A percentile compares a stretch with the other conserved stretches of the same genome.
These are phyloP conservation scores for Triticum timopheevii DNA, from an alignment of 176 grass and related monocot genomes.

Conservation along the genomic window DNA sequence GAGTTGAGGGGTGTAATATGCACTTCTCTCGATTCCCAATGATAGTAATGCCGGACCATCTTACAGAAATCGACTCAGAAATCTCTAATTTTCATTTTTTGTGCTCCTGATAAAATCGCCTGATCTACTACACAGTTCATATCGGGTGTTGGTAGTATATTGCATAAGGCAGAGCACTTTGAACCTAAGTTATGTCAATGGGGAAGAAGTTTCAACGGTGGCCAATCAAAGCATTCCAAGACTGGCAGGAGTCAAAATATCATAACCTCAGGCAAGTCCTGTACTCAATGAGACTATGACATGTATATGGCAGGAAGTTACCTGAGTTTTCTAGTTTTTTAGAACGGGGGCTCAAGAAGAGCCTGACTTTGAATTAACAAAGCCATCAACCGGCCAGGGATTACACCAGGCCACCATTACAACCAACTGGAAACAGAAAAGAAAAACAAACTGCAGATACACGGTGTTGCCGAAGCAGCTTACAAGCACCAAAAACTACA, in stretches of 20 bases:
- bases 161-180: background rate
- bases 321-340: background rate
- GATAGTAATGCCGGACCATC: background rate
- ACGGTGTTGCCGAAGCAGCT: too few species aligned
- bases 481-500: too few species aligned
- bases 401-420: too few species aligned
- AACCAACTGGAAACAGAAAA: too few species aligned
- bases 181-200: background rate
- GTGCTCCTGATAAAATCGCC: background rate
- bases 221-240: background rate
- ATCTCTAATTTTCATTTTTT: background rate
- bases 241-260: too few species aligned
- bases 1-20: too few species aligned
- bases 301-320: background rate
- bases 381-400: too few species aligned
- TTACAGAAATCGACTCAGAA: background rate
- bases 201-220: background rate
- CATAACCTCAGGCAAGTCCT: background rate
- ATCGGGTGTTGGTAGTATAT: background rate
- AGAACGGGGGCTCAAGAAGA: too few species aligned
- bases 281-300: background rate
- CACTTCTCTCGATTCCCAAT: background rate
- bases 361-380: too few species aligned
- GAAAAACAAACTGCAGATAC: too few species aligned
- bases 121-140: background rate